Evolutionary conservation across 441 rosid species (phyloP), one percentile per base, ranked within the genome.

Genomic region (Arabidopsis lyrata): DNA sequence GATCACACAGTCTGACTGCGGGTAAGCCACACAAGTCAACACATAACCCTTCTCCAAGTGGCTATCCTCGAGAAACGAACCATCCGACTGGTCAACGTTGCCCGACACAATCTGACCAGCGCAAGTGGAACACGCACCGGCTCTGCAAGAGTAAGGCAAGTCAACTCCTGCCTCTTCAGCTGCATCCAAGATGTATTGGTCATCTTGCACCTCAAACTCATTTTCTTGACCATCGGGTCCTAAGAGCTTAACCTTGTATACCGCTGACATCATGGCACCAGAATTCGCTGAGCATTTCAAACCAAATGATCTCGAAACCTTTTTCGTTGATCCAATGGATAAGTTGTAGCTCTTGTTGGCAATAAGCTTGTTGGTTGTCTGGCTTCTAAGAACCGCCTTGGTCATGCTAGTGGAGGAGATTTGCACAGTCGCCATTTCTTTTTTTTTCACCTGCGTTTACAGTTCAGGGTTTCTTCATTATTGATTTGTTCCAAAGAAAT

Each of bases 81-180:
- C 91, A n/a, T 94, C 97, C 0, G 88, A 83, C 72, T 90, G 99
- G 58, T 85, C 93, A 24, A 90, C 97, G 0, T 84, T 15, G 1
- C 96, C 97, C 0, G 81, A 38, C 48, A 27, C 83, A 38, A 92
- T 39, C 83, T 85, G 73, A 63, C 97, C 97, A 0, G 93, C 90
- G 16, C 97, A 95, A 35, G 93, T 89, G 6, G 91, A 95, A 81
- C 99, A 92, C 0, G 97, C 90, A 7, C 97, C 99, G 0, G 97
- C 97, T 78, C 93, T 79, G 84, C 97, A 92, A 3, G 97, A 92
- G 72, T 86, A 90, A 5, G 97, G 99, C 80, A 92, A 78, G 7
- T 95, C 99, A 1, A 90, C 52, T 63, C 96, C 97, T 0, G 92
- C 97, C 16, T 64, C 60, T 81, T 92, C 97, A 7, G 94, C 96